A percentile compares a stretch with the other conserved stretches of the same genome.
Conservation (phyloP, 495 filamentous ascomycete species). For the Penicillium angulare region DNA sequence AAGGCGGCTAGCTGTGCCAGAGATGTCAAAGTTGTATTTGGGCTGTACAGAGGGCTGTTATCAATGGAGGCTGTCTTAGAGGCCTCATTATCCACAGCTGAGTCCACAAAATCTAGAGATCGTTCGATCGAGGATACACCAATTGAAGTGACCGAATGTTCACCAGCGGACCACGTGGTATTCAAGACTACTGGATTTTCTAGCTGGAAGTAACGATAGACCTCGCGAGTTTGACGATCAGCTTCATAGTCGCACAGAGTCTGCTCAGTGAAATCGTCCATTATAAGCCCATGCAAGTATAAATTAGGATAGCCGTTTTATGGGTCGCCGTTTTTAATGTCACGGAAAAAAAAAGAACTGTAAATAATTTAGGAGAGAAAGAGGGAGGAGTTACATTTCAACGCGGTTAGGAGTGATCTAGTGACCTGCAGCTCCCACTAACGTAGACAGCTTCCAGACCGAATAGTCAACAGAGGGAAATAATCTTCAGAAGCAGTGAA, state of each 20-base stretch:
- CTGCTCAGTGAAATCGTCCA: not conserved
- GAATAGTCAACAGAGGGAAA: too few species aligned
- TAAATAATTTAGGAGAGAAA: too few species aligned
- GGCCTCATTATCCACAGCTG: not conserved
- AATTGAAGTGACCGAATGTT: not conserved
- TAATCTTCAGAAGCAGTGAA: too few species aligned
- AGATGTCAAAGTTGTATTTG: constrained; percentile 57
- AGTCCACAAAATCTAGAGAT: not conserved
- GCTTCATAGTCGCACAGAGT: constrained; percentile 20
- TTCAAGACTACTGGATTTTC: constrained; percentile 6
- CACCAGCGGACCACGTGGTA: constrained; percentile 1
- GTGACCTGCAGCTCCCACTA: too few species aligned
- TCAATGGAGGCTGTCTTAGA: not conserved
- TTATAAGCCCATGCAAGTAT: not conserved
- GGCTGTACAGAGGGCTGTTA: constrained; percentile 18
- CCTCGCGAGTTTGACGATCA: constrained; percentile 41
- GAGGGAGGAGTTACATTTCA: too few species aligned
- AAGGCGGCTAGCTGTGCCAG: constrained; percentile 49
- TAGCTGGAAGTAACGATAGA: constrained; percentile 49
- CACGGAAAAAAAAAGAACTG: not conserved
- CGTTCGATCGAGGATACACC: not conserved
- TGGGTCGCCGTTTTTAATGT: too few species aligned
- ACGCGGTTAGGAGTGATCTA: too few species aligned
- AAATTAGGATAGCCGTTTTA: too few species aligned
- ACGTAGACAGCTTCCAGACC: too few species aligned